Base-by-base conservation (phyloP, 768 basidiomycete species). In the Pisolithus tinctorius region DNA sequence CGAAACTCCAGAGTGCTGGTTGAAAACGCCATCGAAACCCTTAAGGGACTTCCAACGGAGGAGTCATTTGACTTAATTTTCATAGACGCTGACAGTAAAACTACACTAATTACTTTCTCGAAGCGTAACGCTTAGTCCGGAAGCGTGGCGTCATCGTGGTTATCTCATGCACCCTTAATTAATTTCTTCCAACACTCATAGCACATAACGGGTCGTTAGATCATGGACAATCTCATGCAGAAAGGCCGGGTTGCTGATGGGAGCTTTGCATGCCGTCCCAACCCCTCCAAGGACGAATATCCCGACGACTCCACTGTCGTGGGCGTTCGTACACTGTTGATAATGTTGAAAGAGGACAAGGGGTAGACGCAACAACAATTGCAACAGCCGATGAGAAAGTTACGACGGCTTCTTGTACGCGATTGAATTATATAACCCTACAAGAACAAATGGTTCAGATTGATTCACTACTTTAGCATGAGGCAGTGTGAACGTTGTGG, bases 61-160 rank as follows among this genome's bases (percentile, higher is more conserved):
- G 63, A 67, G 4, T 75, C 74, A 1, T 87, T 83, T 62, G 85
- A 87, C 63, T 64, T 88, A 17, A 72, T 74, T 3, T 88, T 87
- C 71, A 83, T 86, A 55, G 85, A 87, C 64, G 86, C 84, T 8
- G 82, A 86, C 68, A 86, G 61, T 63, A 68, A 4, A 72, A 70
- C 39, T 82, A 82, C 54, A 48, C 71, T 25, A 69, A 70, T 4
- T 86, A 86, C 60, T 83, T 82, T 66, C 67, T 63, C 1, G 75
- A 85, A 53, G 78, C 78, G 0, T 81, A 85, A 59, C 74, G 83
- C 14, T 70, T 87, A 6, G 71, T 80, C 0, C 71, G 78, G 17
- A 9, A 6, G 13, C 13, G 1, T 2, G 37, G 37, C 37, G 37
- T 38, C 17, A 38, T 17, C 13, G 6, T 38, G 37, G 13, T 13